phyloP scores from a whole-genome alignment of 2,329 filamentous ascomycete species.

The Periconia macrospinosa region DNA sequence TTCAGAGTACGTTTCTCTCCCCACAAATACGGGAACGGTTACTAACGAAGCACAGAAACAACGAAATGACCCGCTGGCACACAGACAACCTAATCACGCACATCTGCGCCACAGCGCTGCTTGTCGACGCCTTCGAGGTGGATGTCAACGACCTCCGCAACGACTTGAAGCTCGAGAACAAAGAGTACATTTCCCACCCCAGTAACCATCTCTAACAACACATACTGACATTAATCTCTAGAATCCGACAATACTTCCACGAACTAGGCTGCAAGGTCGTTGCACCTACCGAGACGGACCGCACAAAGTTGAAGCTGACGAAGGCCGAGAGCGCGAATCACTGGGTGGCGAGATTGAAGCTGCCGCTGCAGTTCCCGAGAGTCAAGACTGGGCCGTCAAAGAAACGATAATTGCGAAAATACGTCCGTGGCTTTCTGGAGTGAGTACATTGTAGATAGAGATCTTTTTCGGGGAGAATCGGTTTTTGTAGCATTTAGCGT shows the following conservation, averaged over 20 bases:
- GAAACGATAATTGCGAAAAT: constrained; percentile 18
- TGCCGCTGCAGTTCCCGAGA: constrained; percentile 85
- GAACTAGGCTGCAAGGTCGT: constrained; percentile 72
- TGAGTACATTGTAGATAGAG: neutral
- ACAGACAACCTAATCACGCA: constrained; percentile 73
- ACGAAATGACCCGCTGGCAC: constrained; percentile 70
- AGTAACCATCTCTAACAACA: neutral
- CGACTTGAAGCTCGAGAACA: constrained; percentile 72
- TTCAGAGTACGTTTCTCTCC: constrained; percentile 25
- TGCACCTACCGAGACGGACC: constrained; percentile 50
- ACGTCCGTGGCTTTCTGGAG: neutral
- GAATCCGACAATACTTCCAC: constrained; percentile 68
- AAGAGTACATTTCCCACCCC: constrained; percentile 48
- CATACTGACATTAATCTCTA: constrained; percentile 20
- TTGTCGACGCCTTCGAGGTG: constrained; percentile 73
- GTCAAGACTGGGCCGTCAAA: constrained; percentile 23
- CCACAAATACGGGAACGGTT: neutral
- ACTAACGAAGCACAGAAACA: constrained; percentile 26
- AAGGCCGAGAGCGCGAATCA: constrained; percentile 64
- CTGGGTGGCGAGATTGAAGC: constrained; percentile 68
- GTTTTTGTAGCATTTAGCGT: neutral
- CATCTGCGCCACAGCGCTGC: constrained; percentile 69
- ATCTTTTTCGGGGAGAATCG: neutral
- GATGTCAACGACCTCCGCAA: constrained; percentile 70
- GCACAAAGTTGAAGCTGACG: constrained; percentile 58